Evolutionary conservation across 768 basidiomycete species (phyloP), one percentile per base, ranked within the genome.

Genomic region (Hemileccinum impolitum): DNA sequence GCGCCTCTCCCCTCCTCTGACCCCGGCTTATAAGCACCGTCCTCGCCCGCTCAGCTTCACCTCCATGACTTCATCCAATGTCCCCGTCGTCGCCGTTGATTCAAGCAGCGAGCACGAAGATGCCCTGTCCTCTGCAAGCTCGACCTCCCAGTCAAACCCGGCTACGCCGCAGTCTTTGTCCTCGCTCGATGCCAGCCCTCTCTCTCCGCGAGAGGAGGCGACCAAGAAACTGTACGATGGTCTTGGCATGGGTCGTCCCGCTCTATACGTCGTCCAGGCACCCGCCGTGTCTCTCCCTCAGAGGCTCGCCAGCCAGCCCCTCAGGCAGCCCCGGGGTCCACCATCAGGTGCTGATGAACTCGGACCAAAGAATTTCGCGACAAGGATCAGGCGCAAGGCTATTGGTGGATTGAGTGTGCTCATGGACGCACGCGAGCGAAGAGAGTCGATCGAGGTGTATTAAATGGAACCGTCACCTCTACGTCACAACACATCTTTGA

Each of bases 191-290:
- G 59, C 61, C 2, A 70, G 69, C 53, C 79, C 84, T 47, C 81
- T 91, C 58, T 89, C 87, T 70, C 85, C 86, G 65, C 85, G 90
- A 72, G 90, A 92, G 70, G 89, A 90, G 71, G 90, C 83, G 11
- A 68, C 84, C 35, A 92, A 90, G 80, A 90, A 87, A 71, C 69
- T 90, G 51, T 92, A 90, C 64, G 90, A 92, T 70, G 90, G 90
- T 34, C 78, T 94, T 35, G 87, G 90, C n/a, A 81, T 92, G 47
- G 87, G 89, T 34, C 79, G 89, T 50, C 80, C 87, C 23, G 72
- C 70, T 26, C 77, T 83, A 23, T 48, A 53, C 30, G 51, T 61
- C 30, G 56, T 60, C 25, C 57, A 57, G 43, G 14, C 51, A 2
- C 43, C 48, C 48, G 53, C 39, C 51, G 43, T 61, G 46, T 61